Conservation (phyloP, 192 early-diverging fungal species). For the Funneliformis mosseae region DNA sequence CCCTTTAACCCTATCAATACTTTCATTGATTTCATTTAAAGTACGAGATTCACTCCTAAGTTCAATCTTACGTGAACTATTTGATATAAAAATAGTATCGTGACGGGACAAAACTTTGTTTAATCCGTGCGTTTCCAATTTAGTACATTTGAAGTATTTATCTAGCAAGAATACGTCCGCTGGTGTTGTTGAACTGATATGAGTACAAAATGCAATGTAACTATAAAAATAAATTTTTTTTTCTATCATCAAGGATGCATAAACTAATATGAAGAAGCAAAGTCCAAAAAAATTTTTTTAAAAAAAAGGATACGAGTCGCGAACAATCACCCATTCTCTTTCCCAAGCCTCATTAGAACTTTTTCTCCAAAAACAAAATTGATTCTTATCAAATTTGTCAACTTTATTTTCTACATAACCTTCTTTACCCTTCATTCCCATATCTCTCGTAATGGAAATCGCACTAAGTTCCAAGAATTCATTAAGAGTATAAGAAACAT, state of each 20-base stretch:
- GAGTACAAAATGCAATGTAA: conserved; percentile 57
- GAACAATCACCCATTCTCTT: conserved; percentile 73
- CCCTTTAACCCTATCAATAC: conserved; percentile 58
- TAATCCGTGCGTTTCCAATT: conserved; percentile 24
- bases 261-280: not conserved
- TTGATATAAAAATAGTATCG: conserved; percentile 57
- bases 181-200: conserved; percentile 43
- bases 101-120: conserved; percentile 52
- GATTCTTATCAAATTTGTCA: conserved; percentile 49
- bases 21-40: conserved; percentile 68
- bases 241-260: not conserved
- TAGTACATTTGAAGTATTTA: conserved; percentile 43
- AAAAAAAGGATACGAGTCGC: conserved; percentile 57
- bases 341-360: conserved; percentile 49
- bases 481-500: conserved; percentile 69
- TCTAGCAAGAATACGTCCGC: conserved; percentile 59
- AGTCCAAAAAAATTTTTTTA: not conserved
- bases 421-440: conserved; percentile 87
- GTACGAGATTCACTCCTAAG: conserved; percentile 65
- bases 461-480: conserved; percentile 77
- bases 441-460: conserved; percentile 72
- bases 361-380: conserved; percentile 40
- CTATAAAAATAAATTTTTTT: conserved; percentile 4
- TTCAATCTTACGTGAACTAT: conserved; percentile 65
- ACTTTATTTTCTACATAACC: conserved; percentile 69